A percentile compares a stretch with the other conserved stretches of the same genome.
Evolutionary conservation across 1,284 basidiomycete species (phyloP).

Genomic region (Leccinum colubrinum): DNA sequence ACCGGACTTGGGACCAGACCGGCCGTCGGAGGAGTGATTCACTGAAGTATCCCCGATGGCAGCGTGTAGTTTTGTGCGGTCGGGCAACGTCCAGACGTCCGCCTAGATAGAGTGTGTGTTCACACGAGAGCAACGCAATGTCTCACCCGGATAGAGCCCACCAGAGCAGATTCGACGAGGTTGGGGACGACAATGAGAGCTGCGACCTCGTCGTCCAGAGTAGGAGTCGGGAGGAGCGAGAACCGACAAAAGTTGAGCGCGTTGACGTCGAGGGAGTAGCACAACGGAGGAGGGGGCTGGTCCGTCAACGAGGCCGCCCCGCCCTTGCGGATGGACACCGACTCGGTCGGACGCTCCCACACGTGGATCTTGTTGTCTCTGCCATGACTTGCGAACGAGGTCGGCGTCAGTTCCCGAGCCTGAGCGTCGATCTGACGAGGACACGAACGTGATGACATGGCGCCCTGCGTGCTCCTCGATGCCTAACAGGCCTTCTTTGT

Average conservation of each 20-base stretch:
- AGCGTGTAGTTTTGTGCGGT: constrained; percentile 67
- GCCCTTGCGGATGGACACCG: constrained; percentile 42
- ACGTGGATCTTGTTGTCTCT: constrained; percentile 82
- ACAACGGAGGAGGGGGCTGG: constrained; percentile 48
- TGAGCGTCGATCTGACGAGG: not conserved
- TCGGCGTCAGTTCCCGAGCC: not conserved
- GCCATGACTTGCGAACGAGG: constrained; percentile 52
- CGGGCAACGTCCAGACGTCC: constrained; percentile 77
- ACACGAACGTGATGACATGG: constrained; percentile 68
- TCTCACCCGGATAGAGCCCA: constrained; percentile 35
- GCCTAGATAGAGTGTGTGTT: constrained; percentile 43
- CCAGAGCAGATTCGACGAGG: constrained; percentile 81
- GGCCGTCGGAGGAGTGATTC: constrained; percentile 40
- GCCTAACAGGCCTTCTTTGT: constrained; percentile 72
- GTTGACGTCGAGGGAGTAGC: constrained; percentile 79
- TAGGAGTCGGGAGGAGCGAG: constrained; percentile 42
- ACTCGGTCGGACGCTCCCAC: constrained; percentile 55
- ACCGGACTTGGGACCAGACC: constrained; percentile 38
- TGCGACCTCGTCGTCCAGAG: constrained; percentile 13
- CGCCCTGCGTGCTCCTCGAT: constrained; percentile 65
- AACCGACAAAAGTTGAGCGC: constrained; percentile 90
- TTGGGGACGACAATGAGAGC: constrained; percentile 81
- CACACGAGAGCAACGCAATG: not conserved
- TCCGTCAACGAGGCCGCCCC: constrained; percentile 54
- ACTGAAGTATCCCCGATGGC: constrained; percentile 54